Evolutionary conservation across 2,329 filamentous ascomycete genomes (phyloP).

Genomic region (Xylariomycetidae sp.): DNA sequence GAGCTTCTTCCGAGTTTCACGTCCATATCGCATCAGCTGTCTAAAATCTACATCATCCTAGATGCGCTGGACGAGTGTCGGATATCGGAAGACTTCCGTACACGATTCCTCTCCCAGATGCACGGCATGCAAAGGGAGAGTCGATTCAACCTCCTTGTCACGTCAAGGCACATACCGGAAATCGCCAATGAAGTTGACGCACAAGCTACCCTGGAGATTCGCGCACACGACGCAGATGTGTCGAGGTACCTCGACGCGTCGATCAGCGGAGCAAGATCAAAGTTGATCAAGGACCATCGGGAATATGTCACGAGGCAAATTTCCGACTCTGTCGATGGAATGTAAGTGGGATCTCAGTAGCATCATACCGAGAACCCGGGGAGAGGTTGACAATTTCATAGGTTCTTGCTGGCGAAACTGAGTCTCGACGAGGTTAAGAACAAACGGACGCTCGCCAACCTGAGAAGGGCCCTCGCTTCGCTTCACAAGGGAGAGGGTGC

Average conservation of each 20-base stretch:
- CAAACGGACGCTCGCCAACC: conserved; percentile 23
- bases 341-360: conserved; percentile 17
- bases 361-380: conserved; percentile 5
- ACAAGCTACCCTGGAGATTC: conserved; percentile 20
- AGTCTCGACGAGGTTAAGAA: conserved; percentile 26
- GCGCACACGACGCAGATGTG: conserved; percentile 25
- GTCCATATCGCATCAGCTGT: conserved; percentile 7
- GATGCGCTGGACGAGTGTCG: conserved; percentile 16
- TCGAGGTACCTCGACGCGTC: conserved; percentile 19
- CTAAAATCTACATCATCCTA: conserved; percentile 14
- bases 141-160: conserved; percentile 10
- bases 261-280: conserved; percentile 4
- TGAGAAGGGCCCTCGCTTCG: conserved; percentile 25
- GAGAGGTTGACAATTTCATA: no score
- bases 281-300: neutral
- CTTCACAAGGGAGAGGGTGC: conserved; percentile 24
- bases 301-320: conserved; percentile 8
- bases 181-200: conserved; percentile 9
- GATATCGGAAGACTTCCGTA: conserved; percentile 3
- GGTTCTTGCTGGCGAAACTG: conserved; percentile 32
- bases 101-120: conserved; percentile 7
- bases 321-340: conserved; percentile 18
- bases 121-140: conserved; percentile 6
- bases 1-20: conserved; percentile 10
- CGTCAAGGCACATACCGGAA: conserved; percentile 12